Percentiles rank a stretch among this genome's conserved stretches.
Evolutionary conservation across 257 asterid genomes (phyloP).

Genomic region (Pogostemon cablin): DNA sequence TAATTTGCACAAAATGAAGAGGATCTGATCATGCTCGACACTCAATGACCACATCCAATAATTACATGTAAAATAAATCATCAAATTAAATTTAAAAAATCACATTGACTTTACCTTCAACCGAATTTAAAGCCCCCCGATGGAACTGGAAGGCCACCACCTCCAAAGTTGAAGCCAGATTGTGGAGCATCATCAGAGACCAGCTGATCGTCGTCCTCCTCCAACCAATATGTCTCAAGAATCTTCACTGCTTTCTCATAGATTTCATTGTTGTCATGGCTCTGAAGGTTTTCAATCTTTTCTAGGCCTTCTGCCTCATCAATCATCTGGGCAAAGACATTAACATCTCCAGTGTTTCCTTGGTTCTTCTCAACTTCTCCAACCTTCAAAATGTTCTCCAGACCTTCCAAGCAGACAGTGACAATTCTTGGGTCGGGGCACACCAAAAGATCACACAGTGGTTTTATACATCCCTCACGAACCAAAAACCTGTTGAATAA

Average conservation of each 20-base stretch:
- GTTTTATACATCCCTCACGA: constrained; percentile 52
- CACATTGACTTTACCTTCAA: constrained; percentile 45
- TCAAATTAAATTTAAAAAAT: background rate
- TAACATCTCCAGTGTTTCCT: constrained; percentile 46
- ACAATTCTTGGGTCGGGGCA: constrained; percentile 53
- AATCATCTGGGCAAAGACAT: constrained; percentile 52
- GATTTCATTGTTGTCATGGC: constrained; percentile 53
- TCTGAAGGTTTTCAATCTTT: constrained; percentile 53
- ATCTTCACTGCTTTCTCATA: constrained; percentile 54
- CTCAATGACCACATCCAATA: background rate
- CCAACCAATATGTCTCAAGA: constrained; percentile 57
- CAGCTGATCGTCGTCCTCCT: constrained; percentile 48
- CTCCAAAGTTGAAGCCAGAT: constrained; percentile 65
- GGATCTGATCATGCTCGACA: background rate
- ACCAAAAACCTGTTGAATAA: constrained; percentile 46
- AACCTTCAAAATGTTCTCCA: constrained; percentile 56
- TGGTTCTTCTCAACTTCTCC: constrained; percentile 55
- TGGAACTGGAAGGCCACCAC: constrained; percentile 58
- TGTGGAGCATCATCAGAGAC: constrained; percentile 50
- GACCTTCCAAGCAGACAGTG: constrained; percentile 53
- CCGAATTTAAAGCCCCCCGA: constrained; percentile 73
- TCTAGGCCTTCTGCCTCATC: constrained; percentile 54
- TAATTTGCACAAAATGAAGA: constrained; percentile 14
- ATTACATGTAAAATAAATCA: background rate
- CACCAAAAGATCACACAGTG: constrained; percentile 52